A percentile compares a stretch with the other conserved stretches of the same genome.
Evolutionary conservation across 306 rosid species (phyloP).

Genomic region (Castanea mollissima): DNA sequence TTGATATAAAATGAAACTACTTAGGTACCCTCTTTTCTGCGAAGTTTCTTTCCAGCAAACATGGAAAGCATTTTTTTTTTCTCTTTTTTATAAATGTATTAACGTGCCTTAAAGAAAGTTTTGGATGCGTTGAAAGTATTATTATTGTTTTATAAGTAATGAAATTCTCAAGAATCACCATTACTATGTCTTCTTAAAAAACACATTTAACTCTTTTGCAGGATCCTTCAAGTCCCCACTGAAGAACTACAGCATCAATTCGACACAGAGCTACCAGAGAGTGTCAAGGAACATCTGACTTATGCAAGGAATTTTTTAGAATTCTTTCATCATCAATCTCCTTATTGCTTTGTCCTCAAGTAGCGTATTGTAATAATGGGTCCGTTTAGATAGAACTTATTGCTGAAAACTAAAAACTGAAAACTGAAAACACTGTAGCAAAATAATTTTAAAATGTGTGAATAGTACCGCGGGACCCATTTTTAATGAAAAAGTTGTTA

Average conservation of each 20-base stretch:
- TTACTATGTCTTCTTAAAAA: no score
- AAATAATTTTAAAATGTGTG: no score
- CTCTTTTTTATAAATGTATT: neutral
- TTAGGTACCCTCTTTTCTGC: neutral
- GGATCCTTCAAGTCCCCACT: conserved; percentile 62
- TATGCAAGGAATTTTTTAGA: conserved; percentile 75
- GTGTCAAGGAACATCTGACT: conserved; percentile 53
- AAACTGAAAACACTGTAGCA: no score
- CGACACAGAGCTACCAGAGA: conserved; percentile 61
- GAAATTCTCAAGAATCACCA: neutral
- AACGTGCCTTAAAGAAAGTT: neutral
- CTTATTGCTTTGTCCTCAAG: conserved; percentile 13
- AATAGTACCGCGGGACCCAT: no score
- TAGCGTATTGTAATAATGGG: conserved; percentile 1
- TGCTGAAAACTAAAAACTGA: no score
- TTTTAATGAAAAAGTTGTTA: no score
- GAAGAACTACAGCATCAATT: conserved; percentile 67
- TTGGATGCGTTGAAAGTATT: neutral
- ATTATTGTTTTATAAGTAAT: neutral
- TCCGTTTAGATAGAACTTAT: no score
- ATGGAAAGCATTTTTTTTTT: neutral
- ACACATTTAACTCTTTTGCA: conserved; percentile 25
- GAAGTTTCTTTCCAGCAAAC: neutral
- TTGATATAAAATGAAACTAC: neutral
- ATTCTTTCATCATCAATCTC: conserved; percentile 22